Conservation (phyloP, 805 yeast genomes). For the Saccharomyces paradoxus region DNA sequence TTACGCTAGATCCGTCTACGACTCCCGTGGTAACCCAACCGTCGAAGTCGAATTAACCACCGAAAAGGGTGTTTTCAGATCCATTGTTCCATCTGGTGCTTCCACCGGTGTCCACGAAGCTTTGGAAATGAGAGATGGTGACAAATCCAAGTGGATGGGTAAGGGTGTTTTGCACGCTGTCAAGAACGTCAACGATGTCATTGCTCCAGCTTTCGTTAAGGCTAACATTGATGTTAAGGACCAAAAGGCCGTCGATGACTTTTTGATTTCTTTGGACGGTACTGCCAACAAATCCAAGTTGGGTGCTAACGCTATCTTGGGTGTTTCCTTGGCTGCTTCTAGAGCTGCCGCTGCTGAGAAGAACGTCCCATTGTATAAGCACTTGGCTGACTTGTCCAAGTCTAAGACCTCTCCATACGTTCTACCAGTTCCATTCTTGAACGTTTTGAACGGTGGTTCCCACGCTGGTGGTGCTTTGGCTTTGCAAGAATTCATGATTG, state of each 20-base stretch:
- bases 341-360: constrained; percentile 91
- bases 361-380: constrained; percentile 76
- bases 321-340: constrained; percentile 86
- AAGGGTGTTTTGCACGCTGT: constrained; percentile 93
- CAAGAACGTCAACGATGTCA: constrained; percentile 77
- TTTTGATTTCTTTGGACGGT: constrained; percentile 75
- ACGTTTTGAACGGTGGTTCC: constrained; percentile 92
- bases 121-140: constrained; percentile 87
- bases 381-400: constrained; percentile 59
- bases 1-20: constrained; percentile 85
- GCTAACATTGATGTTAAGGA: constrained; percentile 66
- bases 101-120: constrained; percentile 96
- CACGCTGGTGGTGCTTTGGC: constrained; percentile 96
- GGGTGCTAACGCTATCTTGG: constrained; percentile 92
- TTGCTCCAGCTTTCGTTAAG: constrained; percentile 78
- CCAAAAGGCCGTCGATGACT: constrained; percentile 73
- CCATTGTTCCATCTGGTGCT: constrained; percentile 95
- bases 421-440: constrained; percentile 92
- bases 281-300: constrained; percentile 86
- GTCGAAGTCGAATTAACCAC: constrained; percentile 90
- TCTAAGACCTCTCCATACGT: constrained; percentile 65
- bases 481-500: constrained; percentile 96
- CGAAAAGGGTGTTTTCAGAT: constrained; percentile 76
- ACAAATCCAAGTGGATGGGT: constrained; percentile 87
- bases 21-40: constrained; percentile 96